Base-by-base conservation (phyloP, 768 basidiomycete genomes). In the Stropharia rugosoannulata region DNA sequence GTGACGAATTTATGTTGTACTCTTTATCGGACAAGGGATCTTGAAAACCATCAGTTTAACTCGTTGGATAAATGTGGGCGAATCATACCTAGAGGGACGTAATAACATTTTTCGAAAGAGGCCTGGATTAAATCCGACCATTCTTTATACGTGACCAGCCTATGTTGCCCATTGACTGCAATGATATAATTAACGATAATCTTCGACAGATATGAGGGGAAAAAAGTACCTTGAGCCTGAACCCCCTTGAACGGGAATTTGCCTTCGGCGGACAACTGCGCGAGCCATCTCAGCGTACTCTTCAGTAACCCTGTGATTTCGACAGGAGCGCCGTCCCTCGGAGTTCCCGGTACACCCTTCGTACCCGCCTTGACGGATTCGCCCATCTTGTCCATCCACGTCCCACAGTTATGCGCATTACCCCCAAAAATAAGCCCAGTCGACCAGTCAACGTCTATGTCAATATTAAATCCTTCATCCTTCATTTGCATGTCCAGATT, bases 321-420 rank as follows among this genome's bases (percentile, higher is more conserved):
- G 38, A 99, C 79, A 0, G 97, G 95, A 0, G 96, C 91, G 8
- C 97, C 97, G 66, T 98, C 95, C 61, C 97, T 80, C 1, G 97
- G 95, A 0, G 95, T 96, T 9, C 93, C 97, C n/a, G 97, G 97
- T 29, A 89, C 71, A 27, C 97, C 97, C 71, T 95, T 97, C 51
- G 89, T 98, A 1, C 94, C 93, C 4, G 97, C 96, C 63, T 85
- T 91, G 56, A 76, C 77, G 2, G 91, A 94, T 67, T 96, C 94
- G 42, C 97, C 97, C 93, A 95, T 95, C 80, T 96, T 96, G 75
- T 96, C 94, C 94, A 94, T 94, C 94, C 94, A 96, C 1, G 94
- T 95, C 10, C 94, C 94, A 67, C 94, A 95, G 63, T 96, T 96
- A 64, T 80, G 72, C 53, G 74, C 73, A 69, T 86, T 98, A 7